phyloP scores from a whole-genome alignment of 2,329 filamentous ascomycete species.

The Botrytis deweyae region DNA sequence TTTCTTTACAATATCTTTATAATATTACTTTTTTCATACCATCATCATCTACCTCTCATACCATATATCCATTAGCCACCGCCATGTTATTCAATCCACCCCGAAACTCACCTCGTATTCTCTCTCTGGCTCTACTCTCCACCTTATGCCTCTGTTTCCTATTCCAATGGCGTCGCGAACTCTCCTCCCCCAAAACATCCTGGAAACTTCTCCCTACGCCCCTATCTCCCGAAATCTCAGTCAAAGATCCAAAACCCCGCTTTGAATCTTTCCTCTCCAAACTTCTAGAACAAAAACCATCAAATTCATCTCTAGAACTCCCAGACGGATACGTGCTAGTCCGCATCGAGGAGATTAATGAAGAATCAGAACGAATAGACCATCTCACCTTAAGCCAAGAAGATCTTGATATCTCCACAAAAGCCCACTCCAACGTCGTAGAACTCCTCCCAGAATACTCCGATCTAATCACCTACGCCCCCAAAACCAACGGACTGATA shows the following conservation, averaged over 20 bases:
- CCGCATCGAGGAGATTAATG: constrained; percentile 15
- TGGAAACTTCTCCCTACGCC: not conserved
- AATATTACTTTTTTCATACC: not conserved
- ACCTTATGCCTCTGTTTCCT: constrained; percentile 13
- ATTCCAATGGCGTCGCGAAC: constrained; percentile 12
- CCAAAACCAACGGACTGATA: constrained; percentile 43
- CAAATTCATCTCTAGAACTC: not conserved
- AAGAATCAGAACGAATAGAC: constrained; percentile 3
- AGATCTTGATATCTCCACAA: constrained; percentile 9
- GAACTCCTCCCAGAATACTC: constrained; percentile 12
- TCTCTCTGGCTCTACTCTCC: not conserved
- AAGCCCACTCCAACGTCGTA: constrained; percentile 8
- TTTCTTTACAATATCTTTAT: not conserved
- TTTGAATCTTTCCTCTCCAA: constrained; percentile 6
- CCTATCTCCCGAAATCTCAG: not conserved
- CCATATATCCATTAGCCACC: not conserved
- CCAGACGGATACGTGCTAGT: constrained; percentile 4
- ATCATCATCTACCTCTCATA: not conserved
- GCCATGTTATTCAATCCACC: constrained; percentile 14
- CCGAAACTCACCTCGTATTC: constrained; percentile 9
- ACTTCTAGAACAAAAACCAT: not conserved
- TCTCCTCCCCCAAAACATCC: constrained; percentile 14
- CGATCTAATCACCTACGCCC: constrained; percentile 11
- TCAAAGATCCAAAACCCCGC: constrained; percentile 3
- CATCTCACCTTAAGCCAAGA: constrained; percentile 6